These are phyloP conservation scores for Chaetomiaceae sp. DNA, from an alignment of 2,329 filamentous ascomycete species.

Conservation along the genomic window DNA sequence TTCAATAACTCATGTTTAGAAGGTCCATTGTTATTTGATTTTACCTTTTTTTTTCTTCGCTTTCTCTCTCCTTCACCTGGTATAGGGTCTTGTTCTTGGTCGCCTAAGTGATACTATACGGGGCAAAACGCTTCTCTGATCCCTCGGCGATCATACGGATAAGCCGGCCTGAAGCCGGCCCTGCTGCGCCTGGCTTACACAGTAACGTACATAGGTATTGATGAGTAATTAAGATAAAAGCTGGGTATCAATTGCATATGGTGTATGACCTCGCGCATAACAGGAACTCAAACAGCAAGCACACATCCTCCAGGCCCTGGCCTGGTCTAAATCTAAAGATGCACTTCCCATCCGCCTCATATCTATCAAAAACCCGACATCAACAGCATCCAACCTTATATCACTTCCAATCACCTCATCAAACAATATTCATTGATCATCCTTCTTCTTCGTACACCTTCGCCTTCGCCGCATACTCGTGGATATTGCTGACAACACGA, in stretches of 20 bases:
- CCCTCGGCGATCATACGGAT: background rate
- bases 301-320: background rate
- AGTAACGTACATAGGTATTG: no score
- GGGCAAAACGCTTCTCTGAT: background rate
- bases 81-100: no score
- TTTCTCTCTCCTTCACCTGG: no score
- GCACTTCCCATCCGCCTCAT: no score
- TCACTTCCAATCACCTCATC: background rate
- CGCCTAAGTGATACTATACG: background rate
- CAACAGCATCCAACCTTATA: background rate
- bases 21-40: no score
- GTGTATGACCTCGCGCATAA: background rate
- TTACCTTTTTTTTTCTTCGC: no score
- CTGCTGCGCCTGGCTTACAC: background rate
- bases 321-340: background rate
- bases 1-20: no score
- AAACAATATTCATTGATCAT: constrained; percentile 35
- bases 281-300: no score
- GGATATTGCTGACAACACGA: constrained; percentile 74
- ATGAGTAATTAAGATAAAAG: background rate
- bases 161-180: no score
- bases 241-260: constrained; percentile 1
- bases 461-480: constrained; percentile 75
- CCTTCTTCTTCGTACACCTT: constrained; percentile 74
- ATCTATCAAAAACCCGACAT: background rate